Percentiles rank a stretch among this genome's conserved stretches.
Evolutionary conservation across 228 moss, liverwort and hornwort genomes (phyloP).

Genomic region (Sphagnum magellanicum): DNA sequence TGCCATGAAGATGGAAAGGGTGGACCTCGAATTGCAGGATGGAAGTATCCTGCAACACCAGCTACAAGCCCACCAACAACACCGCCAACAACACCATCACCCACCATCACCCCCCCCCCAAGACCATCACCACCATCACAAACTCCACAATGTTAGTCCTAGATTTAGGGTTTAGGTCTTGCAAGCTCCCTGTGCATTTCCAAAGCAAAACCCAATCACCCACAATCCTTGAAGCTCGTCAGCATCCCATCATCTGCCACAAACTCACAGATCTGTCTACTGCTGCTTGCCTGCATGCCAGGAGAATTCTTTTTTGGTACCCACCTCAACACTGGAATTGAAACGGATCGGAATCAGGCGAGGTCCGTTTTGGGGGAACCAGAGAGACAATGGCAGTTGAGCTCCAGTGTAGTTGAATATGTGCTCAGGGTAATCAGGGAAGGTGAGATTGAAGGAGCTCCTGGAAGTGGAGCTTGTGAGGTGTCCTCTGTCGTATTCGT

Average conservation of each 20-base stretch:
- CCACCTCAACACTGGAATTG: constrained; percentile 47
- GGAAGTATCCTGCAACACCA: constrained; percentile 72
- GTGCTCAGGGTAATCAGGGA: constrained; percentile 42
- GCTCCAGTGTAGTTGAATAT: constrained; percentile 57
- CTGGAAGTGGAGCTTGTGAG: neutral
- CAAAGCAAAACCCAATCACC: too few species aligned
- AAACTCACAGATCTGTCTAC: too few species aligned
- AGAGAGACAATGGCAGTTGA: constrained; percentile 18
- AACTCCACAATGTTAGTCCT: too few species aligned
- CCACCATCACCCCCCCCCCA: too few species aligned
- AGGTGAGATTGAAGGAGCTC: constrained; percentile 15
- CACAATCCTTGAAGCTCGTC: too few species aligned
- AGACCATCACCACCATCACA: too few species aligned
- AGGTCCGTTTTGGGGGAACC: constrained; percentile 34
- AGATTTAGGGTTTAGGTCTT: too few species aligned
- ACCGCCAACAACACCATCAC: too few species aligned
- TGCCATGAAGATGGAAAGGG: constrained; percentile 87
- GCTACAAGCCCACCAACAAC: constrained; percentile 11
- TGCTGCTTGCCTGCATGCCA: too few species aligned
- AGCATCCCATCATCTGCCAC: too few species aligned
- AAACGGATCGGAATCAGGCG: constrained; percentile 48
- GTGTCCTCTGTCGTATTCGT: constrained; percentile 15
- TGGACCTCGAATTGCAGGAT: constrained; percentile 60
- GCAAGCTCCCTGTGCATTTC: too few species aligned
- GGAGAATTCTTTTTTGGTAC: neutral